A percentile compares a stretch with the other conserved stretches of the same genome.
phyloP scores from a whole-genome alignment of 768 basidiomycete species.

The Mycena olivaceomarginata region DNA sequence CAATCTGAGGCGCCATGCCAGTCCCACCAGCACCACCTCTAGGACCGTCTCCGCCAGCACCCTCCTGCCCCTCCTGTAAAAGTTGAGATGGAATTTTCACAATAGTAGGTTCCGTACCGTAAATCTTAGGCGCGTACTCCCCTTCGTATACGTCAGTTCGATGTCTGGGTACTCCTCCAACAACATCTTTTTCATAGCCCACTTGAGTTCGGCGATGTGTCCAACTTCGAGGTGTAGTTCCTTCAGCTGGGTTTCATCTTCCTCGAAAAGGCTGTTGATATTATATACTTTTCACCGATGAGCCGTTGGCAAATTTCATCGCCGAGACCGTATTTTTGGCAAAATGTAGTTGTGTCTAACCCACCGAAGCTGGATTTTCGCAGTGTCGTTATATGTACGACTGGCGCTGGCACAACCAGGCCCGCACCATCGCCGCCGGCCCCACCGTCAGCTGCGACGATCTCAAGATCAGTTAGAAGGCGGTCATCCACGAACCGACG shows the following conservation, averaged over 20 bases:
- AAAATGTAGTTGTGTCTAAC: background rate
- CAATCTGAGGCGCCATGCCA: background rate
- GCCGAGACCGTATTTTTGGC: background rate
- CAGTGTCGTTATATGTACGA: background rate
- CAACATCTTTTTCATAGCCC: background rate
- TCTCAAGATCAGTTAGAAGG: background rate
- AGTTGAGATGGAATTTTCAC: background rate
- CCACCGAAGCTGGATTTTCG: background rate
- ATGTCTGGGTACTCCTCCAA: background rate
- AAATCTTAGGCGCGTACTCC: background rate
- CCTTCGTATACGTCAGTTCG: background rate
- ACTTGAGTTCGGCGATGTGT: constrained; percentile 1
- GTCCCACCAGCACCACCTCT: background rate
- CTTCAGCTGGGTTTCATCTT: background rate
- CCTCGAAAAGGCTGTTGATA: background rate
- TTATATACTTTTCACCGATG: background rate
- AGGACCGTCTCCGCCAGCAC: background rate
- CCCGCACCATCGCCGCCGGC: background rate
- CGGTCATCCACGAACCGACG: background rate
- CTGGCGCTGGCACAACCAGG: background rate
- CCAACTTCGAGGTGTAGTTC: background rate
- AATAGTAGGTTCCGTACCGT: background rate
- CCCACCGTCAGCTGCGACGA: constrained; percentile 1
- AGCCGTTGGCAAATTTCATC: background rate
- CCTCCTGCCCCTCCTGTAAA: background rate